Percentiles rank a stretch among this genome's conserved stretches.
phyloP scores from a whole-genome alignment of 78 protist genomes.

The Emiliania huxleyi region DNA sequence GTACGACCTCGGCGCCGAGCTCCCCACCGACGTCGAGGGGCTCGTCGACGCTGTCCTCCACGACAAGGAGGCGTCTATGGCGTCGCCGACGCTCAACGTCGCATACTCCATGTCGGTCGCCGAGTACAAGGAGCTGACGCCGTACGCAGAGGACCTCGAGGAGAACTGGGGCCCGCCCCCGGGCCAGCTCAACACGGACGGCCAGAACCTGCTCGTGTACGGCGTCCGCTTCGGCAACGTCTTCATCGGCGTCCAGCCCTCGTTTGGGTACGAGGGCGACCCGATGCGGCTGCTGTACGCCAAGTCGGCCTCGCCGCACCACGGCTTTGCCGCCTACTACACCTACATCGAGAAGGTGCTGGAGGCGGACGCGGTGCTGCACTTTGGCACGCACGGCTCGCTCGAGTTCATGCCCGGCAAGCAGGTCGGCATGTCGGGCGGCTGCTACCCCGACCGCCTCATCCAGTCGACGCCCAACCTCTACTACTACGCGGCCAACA shows the following conservation, averaged over 20 bases:
- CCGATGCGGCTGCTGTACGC: slow-evolving; percentile 62
- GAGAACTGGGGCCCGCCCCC: slow-evolving; percentile 59
- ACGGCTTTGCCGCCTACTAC: slow-evolving; percentile 62
- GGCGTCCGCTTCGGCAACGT: slow-evolving; percentile 53
- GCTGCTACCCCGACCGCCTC: slow-evolving; percentile 58
- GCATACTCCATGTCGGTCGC: slow-evolving; percentile 37
- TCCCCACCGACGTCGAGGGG: slow-evolving; percentile 42
- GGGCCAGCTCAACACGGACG: slow-evolving; percentile 57
- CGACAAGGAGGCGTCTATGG: slow-evolving; percentile 51
- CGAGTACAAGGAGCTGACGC: slow-evolving; percentile 49
- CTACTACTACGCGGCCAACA: slow-evolving; percentile 61
- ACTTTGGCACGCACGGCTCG: slow-evolving; percentile 64
- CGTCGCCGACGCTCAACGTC: slow-evolving; percentile 53
- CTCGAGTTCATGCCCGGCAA: slow-evolving; percentile 66
- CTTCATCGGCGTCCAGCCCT: slow-evolving; percentile 61
- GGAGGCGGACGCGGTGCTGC: slow-evolving; percentile 59
- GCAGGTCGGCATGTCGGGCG: slow-evolving; percentile 49
- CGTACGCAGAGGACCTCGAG: slow-evolving; percentile 45
- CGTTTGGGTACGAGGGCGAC: slow-evolving; percentile 63
- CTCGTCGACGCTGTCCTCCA: slow-evolving; percentile 45
- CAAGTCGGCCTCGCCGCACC: slow-evolving; percentile 54
- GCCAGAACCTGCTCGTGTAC: slow-evolving; percentile 45
- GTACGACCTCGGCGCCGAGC: slow-evolving; percentile 38
- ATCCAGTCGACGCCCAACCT: slow-evolving; percentile 48
- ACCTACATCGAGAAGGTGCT: slow-evolving; percentile 53